Percentiles rank a stretch among this genome's conserved stretches.
phyloP scores from a whole-genome alignment of 257 asterid species.

The Cruciata laevipes region DNA sequence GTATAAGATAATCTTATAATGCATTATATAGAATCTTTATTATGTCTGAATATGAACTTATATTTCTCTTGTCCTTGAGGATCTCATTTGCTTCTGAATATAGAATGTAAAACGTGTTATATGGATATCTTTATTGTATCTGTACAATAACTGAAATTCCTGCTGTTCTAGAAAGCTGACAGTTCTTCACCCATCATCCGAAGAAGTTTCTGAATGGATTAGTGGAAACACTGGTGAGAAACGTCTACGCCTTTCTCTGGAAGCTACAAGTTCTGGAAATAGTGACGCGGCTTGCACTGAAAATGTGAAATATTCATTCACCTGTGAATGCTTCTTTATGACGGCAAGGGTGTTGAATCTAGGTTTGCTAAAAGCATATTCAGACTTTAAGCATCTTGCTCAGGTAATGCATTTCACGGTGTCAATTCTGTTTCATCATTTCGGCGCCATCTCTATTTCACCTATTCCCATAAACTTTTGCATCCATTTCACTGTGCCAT shows the following conservation, averaged over 20 bases:
- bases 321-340: conserved; percentile 99
- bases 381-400: conserved; percentile 90
- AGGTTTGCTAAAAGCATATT: conserved; percentile 88
- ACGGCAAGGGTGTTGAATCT: conserved; percentile 90
- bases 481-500: too few species aligned
- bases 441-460: not conserved
- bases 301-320: conserved; percentile 67
- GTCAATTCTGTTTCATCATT: not conserved
- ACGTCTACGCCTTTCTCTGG: conserved; percentile 62
- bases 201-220: conserved; percentile 86
- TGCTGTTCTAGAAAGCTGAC: conserved; percentile 64
- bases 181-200: conserved; percentile 93
- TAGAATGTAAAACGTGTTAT: not conserved
- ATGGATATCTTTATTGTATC: not conserved
- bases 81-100: conserved; percentile 10
- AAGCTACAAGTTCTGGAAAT: conserved; percentile 61
- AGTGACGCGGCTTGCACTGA: conserved; percentile 36
- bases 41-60: not conserved
- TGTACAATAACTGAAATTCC: conserved; percentile 1
- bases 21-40: not conserved
- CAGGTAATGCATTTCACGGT: conserved; percentile 46
- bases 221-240: conserved; percentile 37
- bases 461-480: not conserved
- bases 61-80: not conserved
- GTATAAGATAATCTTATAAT: not conserved